Evolutionary conservation across 1,284 basidiomycete genomes (phyloP), one percentile per base, ranked within the genome.

Genomic region (Melampsora larici-populina): DNA sequence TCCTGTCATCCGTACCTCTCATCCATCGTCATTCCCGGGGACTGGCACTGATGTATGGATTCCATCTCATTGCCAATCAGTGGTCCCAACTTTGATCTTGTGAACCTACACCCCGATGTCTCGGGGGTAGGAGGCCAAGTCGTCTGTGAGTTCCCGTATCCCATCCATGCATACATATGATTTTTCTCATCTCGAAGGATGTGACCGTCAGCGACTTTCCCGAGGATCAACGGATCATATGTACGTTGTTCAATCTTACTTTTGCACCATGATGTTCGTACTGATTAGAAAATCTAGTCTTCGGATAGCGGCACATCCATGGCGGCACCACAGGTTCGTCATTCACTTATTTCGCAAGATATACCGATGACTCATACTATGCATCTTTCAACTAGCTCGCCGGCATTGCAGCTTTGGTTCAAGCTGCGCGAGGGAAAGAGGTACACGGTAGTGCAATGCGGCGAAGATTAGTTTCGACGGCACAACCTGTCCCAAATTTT

Each of bases 61-160:
- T n/a, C n/a, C n/a, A n/a, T n/a, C n/a, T n/a, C n/a, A n/a, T n/a
- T n/a, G n/a, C n/a, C n/a, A n/a, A n/a, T n/a, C 46, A 77, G 74
- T 77, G 74, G 74, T n/a, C 74, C 74, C 36, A 77, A 40, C 46
- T 77, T 55, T 43, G 74, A 77, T 70, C 64, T 77, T 29, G 24
- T 63, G 4, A 77, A 55, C 36, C 55, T 65, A 3, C 67, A 69
- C 15, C 74, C 74, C n/a, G 66, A 36, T 17, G 46, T 77, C 31
- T 69, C 67, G 11, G 67, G 55, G 24, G 74, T 77, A 21, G 74
- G 74, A 18, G 66, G 67, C 24, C 55, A 77, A 36, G 58, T 77
- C n/a, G 55, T 77, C 18, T 77, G 74, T 77, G 24, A 69, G 74
- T 13, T 60, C 8, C 48, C 29, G 6, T 64, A 26, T 58, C 24